Conservation (phyloP, 1,139 yeast species). For the Taphrina confusa region DNA sequence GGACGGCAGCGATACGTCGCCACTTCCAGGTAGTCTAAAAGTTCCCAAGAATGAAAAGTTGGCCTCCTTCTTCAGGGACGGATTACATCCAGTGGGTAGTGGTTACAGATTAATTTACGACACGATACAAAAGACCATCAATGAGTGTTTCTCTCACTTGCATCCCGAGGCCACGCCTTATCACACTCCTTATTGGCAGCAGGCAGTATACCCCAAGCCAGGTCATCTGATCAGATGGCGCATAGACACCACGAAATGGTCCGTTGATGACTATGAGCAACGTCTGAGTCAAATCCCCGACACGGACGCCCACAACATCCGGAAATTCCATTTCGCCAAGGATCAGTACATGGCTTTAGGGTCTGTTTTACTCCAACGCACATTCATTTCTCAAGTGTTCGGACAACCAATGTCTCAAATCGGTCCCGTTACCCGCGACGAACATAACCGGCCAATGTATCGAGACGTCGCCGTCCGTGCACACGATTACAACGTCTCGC, state of each 20-base stretch:
- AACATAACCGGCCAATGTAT: conserved; percentile 4
- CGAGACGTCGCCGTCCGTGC: conserved; percentile 10
- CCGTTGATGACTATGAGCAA: neutral
- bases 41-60: conserved; percentile 9
- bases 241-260: conserved; percentile 19
- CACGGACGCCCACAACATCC: neutral
- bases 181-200: conserved; percentile 20
- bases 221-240: neutral
- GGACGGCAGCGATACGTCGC: conserved; percentile 17
- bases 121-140: conserved; percentile 12
- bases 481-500: conserved; percentile 40
- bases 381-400: conserved; percentile 10
- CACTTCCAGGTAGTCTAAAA: conserved; percentile 33
- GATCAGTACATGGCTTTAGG: conserved; percentile 29
- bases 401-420: neutral
- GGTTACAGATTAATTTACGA: conserved; percentile 58
- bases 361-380: conserved; percentile 18
- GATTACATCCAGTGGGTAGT: conserved; percentile 66
- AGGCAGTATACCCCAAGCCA: conserved; percentile 12
- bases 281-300: neutral
- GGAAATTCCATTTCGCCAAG: conserved; percentile 12
- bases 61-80: conserved; percentile 53
- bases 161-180: neutral
- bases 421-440: conserved; percentile 12
- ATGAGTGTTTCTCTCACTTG: neutral